These are phyloP conservation scores for Luvunga scandens DNA, from an alignment of 345 rosid species.

Conservation along the genomic window DNA sequence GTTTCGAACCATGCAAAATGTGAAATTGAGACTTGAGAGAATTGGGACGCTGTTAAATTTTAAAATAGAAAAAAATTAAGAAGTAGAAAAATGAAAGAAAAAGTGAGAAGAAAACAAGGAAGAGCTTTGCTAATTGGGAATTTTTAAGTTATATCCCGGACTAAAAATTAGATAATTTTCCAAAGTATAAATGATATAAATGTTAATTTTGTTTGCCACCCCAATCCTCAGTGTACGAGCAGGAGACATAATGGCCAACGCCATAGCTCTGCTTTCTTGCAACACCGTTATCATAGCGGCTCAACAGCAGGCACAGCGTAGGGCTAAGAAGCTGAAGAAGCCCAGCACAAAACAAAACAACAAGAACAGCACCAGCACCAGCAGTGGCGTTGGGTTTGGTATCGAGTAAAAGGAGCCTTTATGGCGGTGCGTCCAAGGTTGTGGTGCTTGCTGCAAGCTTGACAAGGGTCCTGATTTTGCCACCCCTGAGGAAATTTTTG, in stretches of 20 bases:
- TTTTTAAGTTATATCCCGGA: no score
- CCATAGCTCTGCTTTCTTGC: conserved; percentile 6
- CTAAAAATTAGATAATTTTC: no score
- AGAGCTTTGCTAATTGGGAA: no score
- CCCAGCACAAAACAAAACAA: conserved; percentile 11
- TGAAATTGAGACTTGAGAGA: no score
- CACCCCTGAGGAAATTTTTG: conserved; percentile 79
- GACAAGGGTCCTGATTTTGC: conserved; percentile 73
- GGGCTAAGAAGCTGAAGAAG: conserved; percentile 16
- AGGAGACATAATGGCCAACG: conserved; percentile 10
- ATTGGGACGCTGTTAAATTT: no score
- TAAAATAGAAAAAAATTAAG: no score
- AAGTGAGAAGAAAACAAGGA: no score
- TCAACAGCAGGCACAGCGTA: conserved; percentile 21
- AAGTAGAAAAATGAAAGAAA: no score
- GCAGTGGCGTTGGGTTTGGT: conserved; percentile 37
- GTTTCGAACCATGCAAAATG: no score
- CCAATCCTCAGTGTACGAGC: background rate
- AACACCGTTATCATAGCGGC: conserved; percentile 19
- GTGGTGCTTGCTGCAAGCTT: conserved; percentile 91
- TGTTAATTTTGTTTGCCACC: no score
- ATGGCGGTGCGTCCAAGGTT: conserved; percentile 72
- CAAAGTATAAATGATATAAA: no score
- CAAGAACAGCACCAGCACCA: conserved; percentile 6
- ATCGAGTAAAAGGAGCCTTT: conserved; percentile 36